Conservation (phyloP, 108 stramenopile genomes). For the Skeletonema potamos region DNA sequence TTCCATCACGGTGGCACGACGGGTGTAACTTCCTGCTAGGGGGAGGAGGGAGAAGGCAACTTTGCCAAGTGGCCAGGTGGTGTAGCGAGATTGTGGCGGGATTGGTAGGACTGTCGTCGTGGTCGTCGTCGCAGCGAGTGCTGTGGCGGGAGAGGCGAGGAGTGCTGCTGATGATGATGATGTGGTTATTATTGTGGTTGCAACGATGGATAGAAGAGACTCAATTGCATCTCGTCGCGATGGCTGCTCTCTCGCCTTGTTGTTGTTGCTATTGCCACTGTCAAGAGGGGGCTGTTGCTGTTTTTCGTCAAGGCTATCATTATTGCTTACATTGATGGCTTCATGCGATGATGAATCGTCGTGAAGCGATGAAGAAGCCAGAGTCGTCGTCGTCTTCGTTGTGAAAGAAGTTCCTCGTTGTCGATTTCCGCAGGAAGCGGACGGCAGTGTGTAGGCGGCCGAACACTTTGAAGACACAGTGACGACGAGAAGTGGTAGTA, state of each 20-base stretch:
- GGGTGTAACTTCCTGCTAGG: constrained; percentile 67
- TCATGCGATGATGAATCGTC: too few species aligned
- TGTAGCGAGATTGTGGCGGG: constrained; percentile 32
- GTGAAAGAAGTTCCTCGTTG: too few species aligned
- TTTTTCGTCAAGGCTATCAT: neutral
- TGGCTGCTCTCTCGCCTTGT: neutral
- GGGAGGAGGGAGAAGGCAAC: constrained; percentile 81
- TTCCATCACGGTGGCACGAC: constrained; percentile 68
- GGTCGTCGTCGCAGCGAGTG: neutral
- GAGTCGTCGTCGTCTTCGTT: too few species aligned
- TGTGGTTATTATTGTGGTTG: neutral
- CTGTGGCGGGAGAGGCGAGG: neutral
- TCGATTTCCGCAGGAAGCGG: too few species aligned
- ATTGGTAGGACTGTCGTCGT: constrained; percentile 31
- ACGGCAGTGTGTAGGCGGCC: too few species aligned
- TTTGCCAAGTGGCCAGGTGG: constrained; percentile 81
- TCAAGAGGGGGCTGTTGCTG: too few species aligned
- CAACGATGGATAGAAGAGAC: neutral
- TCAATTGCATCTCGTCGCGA: neutral
- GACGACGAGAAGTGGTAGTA: too few species aligned
- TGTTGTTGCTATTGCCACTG: neutral
- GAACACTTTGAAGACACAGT: too few species aligned
- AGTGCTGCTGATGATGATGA: too few species aligned
- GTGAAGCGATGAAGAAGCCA: too few species aligned
- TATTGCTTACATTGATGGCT: too few species aligned